These are phyloP conservation scores for Pseudogymnoascus sp. DNA, from an alignment of 2,329 filamentous ascomycete species.

Conservation along the genomic window DNA sequence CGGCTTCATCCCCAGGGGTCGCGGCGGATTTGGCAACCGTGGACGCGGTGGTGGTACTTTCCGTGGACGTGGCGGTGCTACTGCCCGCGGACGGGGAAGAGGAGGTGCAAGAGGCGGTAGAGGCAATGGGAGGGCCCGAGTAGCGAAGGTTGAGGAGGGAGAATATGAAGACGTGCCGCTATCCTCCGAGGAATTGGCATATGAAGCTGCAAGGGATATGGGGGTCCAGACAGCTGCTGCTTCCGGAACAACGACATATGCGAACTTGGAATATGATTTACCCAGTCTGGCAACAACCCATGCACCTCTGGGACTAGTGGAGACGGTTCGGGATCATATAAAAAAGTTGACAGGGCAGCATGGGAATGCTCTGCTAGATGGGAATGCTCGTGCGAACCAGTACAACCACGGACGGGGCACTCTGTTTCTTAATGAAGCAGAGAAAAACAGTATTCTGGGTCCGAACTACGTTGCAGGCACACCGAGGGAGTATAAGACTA, in stretches of 20 bases:
- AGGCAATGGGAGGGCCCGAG: constrained; percentile 32
- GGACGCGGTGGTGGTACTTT: constrained; percentile 9
- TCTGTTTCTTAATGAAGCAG: constrained; percentile 7
- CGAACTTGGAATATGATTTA: constrained; percentile 16
- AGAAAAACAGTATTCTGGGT: constrained; percentile 3
- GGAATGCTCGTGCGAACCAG: background rate
- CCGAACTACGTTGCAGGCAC: background rate
- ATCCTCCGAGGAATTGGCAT: constrained; percentile 19
- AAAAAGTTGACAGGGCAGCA: constrained; percentile 18
- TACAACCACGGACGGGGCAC: constrained; percentile 5
- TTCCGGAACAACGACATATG: constrained; percentile 18
- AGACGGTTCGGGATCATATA: constrained; percentile 22
- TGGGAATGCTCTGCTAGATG: background rate
- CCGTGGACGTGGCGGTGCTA: constrained; percentile 13
- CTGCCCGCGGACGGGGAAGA: constrained; percentile 25
- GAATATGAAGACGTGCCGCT: constrained; percentile 15
- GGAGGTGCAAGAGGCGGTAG: constrained; percentile 29
- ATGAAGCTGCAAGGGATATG: constrained; percentile 17
- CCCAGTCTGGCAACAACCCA: constrained; percentile 19
- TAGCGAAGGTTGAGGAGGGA: background rate
- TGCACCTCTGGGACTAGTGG: constrained; percentile 16
- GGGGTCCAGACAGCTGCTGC: constrained; percentile 21
- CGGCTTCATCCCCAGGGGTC: background rate
- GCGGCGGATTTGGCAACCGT: constrained; percentile 4
- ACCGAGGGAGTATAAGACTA: background rate